These are phyloP conservation scores for Eucalyptus guilfoylei DNA, from an alignment of 345 rosid genomes.

Conservation along the genomic window DNA sequence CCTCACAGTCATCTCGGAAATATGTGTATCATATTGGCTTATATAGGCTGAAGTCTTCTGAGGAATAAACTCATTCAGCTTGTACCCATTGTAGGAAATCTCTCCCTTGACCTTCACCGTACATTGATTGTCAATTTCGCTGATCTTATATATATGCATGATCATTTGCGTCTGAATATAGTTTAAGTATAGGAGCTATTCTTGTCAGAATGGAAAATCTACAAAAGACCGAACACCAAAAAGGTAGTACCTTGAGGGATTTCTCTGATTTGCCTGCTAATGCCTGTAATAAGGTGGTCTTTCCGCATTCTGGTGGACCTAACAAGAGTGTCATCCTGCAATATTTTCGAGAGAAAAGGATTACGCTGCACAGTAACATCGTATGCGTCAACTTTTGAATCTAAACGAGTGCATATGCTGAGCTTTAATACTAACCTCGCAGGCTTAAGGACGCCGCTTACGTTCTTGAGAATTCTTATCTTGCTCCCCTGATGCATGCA, in stretches of 20 bases:
- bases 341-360: neutral
- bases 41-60: slow-evolving; percentile 25
- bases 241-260: slow-evolving; percentile 22
- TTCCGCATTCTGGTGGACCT: slow-evolving; percentile 47
- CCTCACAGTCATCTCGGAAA: slow-evolving; percentile 24
- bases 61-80: slow-evolving; percentile 21
- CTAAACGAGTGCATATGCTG: neutral
- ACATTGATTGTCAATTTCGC: neutral
- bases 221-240: neutral
- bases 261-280: slow-evolving; percentile 26
- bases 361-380: neutral
- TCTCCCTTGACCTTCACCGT: slow-evolving; percentile 11
- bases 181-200: neutral
- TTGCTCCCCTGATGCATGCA: neutral
- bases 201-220: neutral
- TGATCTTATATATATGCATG: neutral
- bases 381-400: neutral
- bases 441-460: slow-evolving; percentile 38
- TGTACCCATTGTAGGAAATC: slow-evolving; percentile 17
- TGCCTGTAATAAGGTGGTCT: slow-evolving; percentile 31
- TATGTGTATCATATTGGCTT: slow-evolving; percentile 20
- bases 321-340: slow-evolving; percentile 33
- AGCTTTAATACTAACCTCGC: slow-evolving; percentile 15
- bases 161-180: neutral
- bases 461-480: slow-evolving; percentile 20